A percentile compares a stretch with the other conserved stretches of the same genome.
Conservation (phyloP, 331 rosid species). For the Acacia pycnantha region DNA sequence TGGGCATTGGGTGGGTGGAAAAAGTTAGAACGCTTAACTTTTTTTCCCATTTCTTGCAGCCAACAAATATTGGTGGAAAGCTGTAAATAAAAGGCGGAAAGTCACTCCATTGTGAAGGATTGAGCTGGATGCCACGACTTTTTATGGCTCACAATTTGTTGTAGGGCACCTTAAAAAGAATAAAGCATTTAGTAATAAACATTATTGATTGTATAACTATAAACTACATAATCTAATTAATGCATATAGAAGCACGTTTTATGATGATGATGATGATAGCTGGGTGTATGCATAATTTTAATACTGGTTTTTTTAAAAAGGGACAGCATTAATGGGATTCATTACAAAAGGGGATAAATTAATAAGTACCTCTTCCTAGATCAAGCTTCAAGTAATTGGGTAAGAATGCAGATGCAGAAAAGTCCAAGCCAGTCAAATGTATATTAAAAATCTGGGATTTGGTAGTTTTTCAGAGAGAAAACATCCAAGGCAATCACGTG, state of each 20-base stretch:
- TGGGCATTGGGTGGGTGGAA: slow-evolving; percentile 27
- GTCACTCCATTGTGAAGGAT: slow-evolving; percentile 35
- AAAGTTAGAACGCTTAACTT: slow-evolving; percentile 24
- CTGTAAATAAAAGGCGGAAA: slow-evolving; percentile 38
- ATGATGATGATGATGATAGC: neutral
- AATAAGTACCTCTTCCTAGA: neutral
- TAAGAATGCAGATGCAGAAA: neutral
- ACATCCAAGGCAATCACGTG: slow-evolving; percentile 58
- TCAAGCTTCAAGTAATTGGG: neutral
- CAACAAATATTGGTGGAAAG: slow-evolving; percentile 48
- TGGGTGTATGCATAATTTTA: neutral
- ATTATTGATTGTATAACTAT: neutral
- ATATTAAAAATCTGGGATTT: slow-evolving; percentile 13
- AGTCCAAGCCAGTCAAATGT: slow-evolving; percentile 39
- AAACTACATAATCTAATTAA: neutral
- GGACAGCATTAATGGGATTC: neutral
- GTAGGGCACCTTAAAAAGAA: slow-evolving; percentile 35
- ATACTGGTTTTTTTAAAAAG: neutral
- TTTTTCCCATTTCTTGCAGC: slow-evolving; percentile 24
- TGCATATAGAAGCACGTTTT: neutral
- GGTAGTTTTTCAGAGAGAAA: slow-evolving; percentile 33
- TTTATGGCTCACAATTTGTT: slow-evolving; percentile 30
- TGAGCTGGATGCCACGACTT: slow-evolving; percentile 55
- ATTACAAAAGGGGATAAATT: neutral
- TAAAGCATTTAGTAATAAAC: neutral